Conservation (phyloP, 1,139 yeast genomes). For the Saccharomycopsis hybrid region DNA sequence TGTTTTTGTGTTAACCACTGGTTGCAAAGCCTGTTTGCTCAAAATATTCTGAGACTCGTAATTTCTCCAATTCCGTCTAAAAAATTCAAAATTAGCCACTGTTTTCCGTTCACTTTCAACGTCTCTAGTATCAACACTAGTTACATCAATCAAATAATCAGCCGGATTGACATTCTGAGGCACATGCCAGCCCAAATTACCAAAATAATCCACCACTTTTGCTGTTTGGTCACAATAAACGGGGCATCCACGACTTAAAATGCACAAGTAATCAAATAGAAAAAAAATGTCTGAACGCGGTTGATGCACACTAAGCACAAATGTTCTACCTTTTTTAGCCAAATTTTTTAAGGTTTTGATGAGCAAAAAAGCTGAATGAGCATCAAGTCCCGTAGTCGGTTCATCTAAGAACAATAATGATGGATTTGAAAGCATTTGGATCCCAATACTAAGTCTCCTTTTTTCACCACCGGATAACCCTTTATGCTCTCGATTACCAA, state of each 20-base stretch:
- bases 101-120: slow-evolving; percentile 40
- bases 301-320: slow-evolving; percentile 75
- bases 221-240: slow-evolving; percentile 18
- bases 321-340: slow-evolving; percentile 59
- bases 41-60: slow-evolving; percentile 9
- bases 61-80: slow-evolving; percentile 47
- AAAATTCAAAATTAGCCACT: slow-evolving; percentile 35
- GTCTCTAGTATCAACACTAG: slow-evolving; percentile 58
- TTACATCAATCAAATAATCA: slow-evolving; percentile 60
- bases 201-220: slow-evolving; percentile 47
- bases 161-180: slow-evolving; percentile 51
- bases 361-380: slow-evolving; percentile 64
- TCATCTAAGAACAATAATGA: slow-evolving; percentile 75
- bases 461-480: slow-evolving; percentile 85
- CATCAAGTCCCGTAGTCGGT: slow-evolving; percentile 85
- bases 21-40: not conserved
- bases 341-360: slow-evolving; percentile 56
- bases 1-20: not conserved
- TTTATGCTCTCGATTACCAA: slow-evolving; percentile 42
- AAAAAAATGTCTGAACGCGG: slow-evolving; percentile 72
- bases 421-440: slow-evolving; percentile 72
- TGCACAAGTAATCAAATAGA: slow-evolving; percentile 62
- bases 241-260: slow-evolving; percentile 51
- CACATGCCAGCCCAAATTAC: slow-evolving; percentile 37
- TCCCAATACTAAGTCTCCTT: slow-evolving; percentile 69